These are phyloP conservation scores for Fusarium sp. DNA, from an alignment of 2,329 filamentous ascomycete species.

Conservation along the genomic window DNA sequence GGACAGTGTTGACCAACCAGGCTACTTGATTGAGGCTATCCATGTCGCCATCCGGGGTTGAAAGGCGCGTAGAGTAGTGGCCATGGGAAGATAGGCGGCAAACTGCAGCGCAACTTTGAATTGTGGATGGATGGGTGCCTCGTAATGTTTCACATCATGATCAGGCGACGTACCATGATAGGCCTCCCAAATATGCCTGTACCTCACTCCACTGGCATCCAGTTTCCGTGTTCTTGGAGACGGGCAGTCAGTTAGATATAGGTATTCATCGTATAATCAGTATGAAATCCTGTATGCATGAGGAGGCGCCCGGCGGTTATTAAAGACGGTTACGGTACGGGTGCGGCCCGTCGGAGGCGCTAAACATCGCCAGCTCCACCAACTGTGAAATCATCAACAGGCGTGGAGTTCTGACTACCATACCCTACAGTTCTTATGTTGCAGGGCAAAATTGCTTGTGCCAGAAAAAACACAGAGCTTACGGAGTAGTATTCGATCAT, in stretches of 20 bases:
- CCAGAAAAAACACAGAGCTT: too few relatives aligned
- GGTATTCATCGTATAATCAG: neutral
- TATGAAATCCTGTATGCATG: too few relatives aligned
- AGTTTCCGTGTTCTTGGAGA: neutral
- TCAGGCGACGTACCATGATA: neutral
- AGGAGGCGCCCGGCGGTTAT: neutral
- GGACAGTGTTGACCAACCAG: neutral
- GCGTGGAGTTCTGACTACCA: neutral
- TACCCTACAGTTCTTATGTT: neutral
- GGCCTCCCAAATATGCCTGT: neutral
- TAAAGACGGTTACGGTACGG: conserved; percentile 6
- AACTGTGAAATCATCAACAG: neutral
- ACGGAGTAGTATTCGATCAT: neutral
- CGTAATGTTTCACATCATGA: neutral
- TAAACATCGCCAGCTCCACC: conserved; percentile 13
- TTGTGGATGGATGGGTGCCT: neutral
- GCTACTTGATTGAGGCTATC: neutral
- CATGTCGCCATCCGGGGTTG: neutral
- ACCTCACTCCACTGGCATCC: neutral
- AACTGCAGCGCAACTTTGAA: conserved; percentile 2
- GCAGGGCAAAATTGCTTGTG: neutral
- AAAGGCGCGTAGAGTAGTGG: conserved; percentile 18
- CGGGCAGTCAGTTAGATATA: too few relatives aligned
- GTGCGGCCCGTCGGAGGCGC: conserved; percentile 33
- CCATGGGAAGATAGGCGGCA: conserved; percentile 14